A percentile compares a stretch with the other conserved stretches of the same genome.
Conservation (phyloP, 2,329 filamentous ascomycete genomes). For the Botrytis byssoidea region DNA sequence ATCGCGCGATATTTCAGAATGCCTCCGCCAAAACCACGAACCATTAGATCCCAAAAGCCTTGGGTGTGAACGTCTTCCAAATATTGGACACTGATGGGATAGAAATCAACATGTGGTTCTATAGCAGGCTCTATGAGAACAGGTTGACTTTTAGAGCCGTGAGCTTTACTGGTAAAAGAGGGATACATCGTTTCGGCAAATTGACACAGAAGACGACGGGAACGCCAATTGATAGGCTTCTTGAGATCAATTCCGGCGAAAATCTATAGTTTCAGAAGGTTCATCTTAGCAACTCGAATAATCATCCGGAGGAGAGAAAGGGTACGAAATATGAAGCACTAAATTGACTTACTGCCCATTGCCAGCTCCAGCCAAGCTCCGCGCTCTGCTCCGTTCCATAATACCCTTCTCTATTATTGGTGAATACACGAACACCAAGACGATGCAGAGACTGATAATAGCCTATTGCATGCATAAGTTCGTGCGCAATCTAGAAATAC, state of each 20-base stretch:
- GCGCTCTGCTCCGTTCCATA: conserved; percentile 1
- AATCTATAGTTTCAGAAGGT: not conserved
- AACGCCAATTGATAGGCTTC: not conserved
- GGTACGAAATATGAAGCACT: too few species aligned
- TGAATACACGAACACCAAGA: not conserved
- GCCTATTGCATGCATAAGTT: conserved; percentile 10
- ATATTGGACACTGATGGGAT: not conserved
- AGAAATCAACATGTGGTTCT: not conserved
- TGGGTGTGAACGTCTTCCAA: conserved; percentile 2
- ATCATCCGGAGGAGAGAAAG: too few species aligned
- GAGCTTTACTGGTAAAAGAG: not conserved
- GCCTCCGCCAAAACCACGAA: not conserved
- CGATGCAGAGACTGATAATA: conserved; percentile 11
- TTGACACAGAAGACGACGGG: not conserved
- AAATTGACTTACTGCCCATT: not conserved
- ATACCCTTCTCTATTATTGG: conserved; percentile 2
- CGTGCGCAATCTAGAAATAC: not conserved
- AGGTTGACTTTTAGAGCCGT: not conserved
- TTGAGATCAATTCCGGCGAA: conserved; percentile 7
- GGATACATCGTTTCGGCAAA: not conserved
- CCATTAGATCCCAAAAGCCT: conserved; percentile 9
- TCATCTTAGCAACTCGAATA: not conserved
- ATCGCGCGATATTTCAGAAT: not conserved
- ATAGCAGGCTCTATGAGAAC: not conserved
- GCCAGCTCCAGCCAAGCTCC: conserved; percentile 16